Percentiles rank a stretch among this genome's conserved stretches.
Evolutionary conservation across 1,139 yeast genomes (phyloP).

Genomic region (Sugiyamaella novakii): DNA sequence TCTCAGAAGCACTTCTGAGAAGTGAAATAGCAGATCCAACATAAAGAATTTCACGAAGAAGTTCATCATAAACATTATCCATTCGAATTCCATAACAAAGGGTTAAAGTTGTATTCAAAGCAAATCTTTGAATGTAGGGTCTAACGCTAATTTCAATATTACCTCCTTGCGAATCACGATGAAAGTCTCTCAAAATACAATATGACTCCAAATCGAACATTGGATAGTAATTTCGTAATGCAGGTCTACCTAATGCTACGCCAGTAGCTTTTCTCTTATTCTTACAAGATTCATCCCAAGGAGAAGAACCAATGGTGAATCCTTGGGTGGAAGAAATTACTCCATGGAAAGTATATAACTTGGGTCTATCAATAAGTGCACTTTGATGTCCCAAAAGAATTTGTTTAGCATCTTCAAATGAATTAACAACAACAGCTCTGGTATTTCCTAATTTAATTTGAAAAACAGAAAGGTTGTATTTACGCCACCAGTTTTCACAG

Average conservation of each 20-base stretch:
- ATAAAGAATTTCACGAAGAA: conserved; percentile 55
- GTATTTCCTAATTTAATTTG: conserved; percentile 59
- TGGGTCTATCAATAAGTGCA: conserved; percentile 63
- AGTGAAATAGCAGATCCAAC: conserved; percentile 52
- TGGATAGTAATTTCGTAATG: conserved; percentile 34
- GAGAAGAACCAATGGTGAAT: conserved; percentile 70
- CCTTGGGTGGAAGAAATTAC: conserved; percentile 61
- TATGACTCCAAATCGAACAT: conserved; percentile 49
- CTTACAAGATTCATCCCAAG: conserved; percentile 55
- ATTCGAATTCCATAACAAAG: conserved; percentile 59
- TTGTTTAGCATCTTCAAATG: conserved; percentile 51
- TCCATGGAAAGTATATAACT: conserved; percentile 61
- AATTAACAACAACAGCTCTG: conserved; percentile 60
- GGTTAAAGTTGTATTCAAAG: conserved; percentile 54
- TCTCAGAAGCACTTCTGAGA: conserved; percentile 43
- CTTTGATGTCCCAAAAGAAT: conserved; percentile 55
- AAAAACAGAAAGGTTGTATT: conserved; percentile 43
- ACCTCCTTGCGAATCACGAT: conserved; percentile 26
- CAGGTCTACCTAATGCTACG: conserved; percentile 46
- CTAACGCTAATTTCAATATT: conserved; percentile 47
- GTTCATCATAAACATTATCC: conserved; percentile 45
- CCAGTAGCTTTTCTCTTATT: conserved; percentile 56
- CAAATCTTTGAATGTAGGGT: conserved; percentile 53
- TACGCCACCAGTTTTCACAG: conserved; percentile 33
- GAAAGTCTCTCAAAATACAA: conserved; percentile 30